These are phyloP conservation scores for Saccharomycodes ludwigii DNA, from an alignment of 805 yeast species.

Conservation along the genomic window DNA sequence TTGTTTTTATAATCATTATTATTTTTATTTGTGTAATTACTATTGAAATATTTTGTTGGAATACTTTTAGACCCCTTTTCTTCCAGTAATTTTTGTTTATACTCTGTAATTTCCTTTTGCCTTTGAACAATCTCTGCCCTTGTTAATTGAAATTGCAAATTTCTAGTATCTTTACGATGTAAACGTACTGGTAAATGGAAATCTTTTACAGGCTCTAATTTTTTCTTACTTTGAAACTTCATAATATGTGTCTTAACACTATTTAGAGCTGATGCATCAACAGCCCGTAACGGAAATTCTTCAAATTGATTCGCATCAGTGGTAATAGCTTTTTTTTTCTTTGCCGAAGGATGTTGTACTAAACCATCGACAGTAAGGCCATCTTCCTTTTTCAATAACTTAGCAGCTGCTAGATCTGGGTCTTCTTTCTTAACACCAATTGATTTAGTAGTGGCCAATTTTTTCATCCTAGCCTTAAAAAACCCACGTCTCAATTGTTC, in stretches of 20 bases:
- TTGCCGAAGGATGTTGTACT: background rate
- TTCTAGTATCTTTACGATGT: conserved; percentile 89
- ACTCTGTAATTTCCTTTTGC: conserved; percentile 34
- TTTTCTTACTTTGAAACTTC: conserved; percentile 62
- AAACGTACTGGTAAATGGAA: conserved; percentile 77
- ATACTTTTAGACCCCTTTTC: conserved; percentile 29
- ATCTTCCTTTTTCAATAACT: background rate
- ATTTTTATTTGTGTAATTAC: conserved; percentile 9
- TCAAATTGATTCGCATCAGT: conserved; percentile 4
- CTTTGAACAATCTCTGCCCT: conserved; percentile 62
- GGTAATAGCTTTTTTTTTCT: background rate
- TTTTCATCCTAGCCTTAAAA: conserved; percentile 17
- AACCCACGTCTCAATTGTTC: conserved; percentile 24
- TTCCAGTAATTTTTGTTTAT: conserved; percentile 23
- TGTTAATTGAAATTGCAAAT: conserved; percentile 75
- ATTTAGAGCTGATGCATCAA: conserved; percentile 56
- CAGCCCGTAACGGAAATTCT: conserved; percentile 44
- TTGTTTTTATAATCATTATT: conserved; percentile 9
- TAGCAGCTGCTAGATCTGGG: background rate
- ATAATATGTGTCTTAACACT: conserved; percentile 69
- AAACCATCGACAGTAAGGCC: background rate
- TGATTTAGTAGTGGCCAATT: conserved; percentile 12
- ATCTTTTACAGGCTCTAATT: conserved; percentile 56
- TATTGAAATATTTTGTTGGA: no score
- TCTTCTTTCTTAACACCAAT: conserved; percentile 13